Conservation (phyloP, 192 early-diverging fungal species). For the Oehlia diaphana region DNA sequence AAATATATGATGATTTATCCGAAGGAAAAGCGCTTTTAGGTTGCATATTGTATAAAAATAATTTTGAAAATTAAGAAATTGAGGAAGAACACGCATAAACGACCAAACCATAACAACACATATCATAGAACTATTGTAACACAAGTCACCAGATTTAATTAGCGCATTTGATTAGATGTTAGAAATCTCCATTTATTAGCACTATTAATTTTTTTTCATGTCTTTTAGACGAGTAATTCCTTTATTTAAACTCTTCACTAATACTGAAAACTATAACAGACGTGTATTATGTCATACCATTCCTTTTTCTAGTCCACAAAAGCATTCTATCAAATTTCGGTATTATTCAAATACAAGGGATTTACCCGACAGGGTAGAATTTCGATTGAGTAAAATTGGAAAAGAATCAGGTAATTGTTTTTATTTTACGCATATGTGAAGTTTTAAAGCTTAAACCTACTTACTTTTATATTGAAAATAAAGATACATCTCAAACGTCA, state of each 20-base stretch:
- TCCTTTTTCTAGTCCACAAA: neutral
- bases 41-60: neutral
- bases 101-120: too few relatives aligned
- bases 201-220: neutral
- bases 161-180: too few relatives aligned
- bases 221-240: neutral
- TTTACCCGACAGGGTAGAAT: neutral
- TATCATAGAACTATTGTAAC: too few relatives aligned
- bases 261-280: neutral
- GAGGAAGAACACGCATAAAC: too few relatives aligned
- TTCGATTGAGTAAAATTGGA: neutral
- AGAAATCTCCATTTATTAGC: too few relatives aligned
- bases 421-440: neutral
- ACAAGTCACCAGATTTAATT: too few relatives aligned
- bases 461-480: neutral
- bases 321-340: neutral
- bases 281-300: neutral
- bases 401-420: neutral
- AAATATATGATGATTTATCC: constrained; percentile 28
- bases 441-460: neutral
- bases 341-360: neutral
- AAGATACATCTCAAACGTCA: neutral
- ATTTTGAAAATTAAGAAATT: too few relatives aligned
- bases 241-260: neutral
- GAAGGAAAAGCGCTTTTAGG: neutral